phyloP scores from a whole-genome alignment of 73 alveolate genomes.

The Diophrys sp. region DNA sequence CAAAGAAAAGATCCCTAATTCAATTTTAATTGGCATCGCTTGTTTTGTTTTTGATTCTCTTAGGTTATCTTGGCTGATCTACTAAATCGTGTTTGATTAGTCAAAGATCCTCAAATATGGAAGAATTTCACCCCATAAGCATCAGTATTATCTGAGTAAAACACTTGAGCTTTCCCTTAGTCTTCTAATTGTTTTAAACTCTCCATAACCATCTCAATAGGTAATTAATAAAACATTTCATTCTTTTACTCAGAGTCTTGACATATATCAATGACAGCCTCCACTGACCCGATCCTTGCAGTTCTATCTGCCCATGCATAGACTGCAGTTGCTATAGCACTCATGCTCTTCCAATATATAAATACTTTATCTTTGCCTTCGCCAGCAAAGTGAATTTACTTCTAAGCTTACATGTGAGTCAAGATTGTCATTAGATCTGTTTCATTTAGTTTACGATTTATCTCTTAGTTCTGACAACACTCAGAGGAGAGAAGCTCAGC shows the following conservation, averaged over 20 bases:
- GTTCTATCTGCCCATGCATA: constrained; percentile 13
- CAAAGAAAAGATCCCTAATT: not conserved
- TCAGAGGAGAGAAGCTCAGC: not conserved
- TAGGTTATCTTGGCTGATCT: not conserved
- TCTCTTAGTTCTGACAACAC: not conserved
- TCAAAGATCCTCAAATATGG: constrained; percentile 7
- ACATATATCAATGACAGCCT: constrained; percentile 5
- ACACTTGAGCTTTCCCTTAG: constrained; percentile 12
- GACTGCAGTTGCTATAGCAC: not conserved
- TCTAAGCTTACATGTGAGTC: not conserved
- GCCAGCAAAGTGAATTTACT: not conserved
- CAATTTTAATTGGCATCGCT: not conserved
- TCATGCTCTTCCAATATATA: not conserved
- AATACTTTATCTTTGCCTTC: constrained; percentile 2
- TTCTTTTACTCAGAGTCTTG: constrained; percentile 2
- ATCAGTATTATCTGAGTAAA: constrained; percentile 14
- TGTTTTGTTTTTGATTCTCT: not conserved
- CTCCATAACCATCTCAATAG: constrained; percentile 4
- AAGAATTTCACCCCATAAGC: constrained; percentile 11
- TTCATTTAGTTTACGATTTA: not conserved
- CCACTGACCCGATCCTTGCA: constrained; percentile 15
- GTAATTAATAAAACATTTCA: constrained; percentile 2
- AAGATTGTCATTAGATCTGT: not conserved
- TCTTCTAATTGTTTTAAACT: not conserved
- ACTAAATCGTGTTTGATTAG: too few relatives aligned